Base-by-base conservation (phyloP, 2,329 filamentous ascomycete species). In the Fusarium graminum region DNA sequence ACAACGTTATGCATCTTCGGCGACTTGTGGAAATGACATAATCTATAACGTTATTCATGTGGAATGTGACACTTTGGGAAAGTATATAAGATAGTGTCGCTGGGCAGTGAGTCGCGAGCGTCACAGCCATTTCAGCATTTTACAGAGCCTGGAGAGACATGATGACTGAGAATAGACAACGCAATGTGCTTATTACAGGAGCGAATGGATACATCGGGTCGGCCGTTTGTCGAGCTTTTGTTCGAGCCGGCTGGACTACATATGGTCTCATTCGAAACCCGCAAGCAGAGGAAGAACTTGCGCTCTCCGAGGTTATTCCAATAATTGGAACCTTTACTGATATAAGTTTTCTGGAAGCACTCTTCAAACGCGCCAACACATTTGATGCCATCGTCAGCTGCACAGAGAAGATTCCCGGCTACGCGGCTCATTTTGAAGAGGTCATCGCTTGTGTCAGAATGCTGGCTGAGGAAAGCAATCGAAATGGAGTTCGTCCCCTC, bases 161-260 rank as follows among this genome's bases (percentile, higher is more conserved):
- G 9, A 67, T 67, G 58, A 12, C n/a, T 22, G 25, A 52, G 22
- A 30, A 16, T 4, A 56, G 30, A 30, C 57, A 38, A 25, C 58
- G 47, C 14, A 66, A 63, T 19, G 81, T 79, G n/a, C 73, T 84
- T 8, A 76, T 84, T 25, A 82, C 79, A 4, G 82, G 82, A 10
- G 81, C 82, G 13, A 83, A 82, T 50, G 82, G 82, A 11, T 84
- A 82, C 68, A 80, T 84, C 39, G 82, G 82, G 34, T 76, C 72
- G 22, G 80, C 81, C 1, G 80, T 84, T 0, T 76, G 77, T 50
- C 76, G 77, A 17, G 79, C 81, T 22, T 85, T 84, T 65, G 75
- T 77, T 7, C 76, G 78, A 9, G 79, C 80, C 10, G 82, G 82
- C 3, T 84, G 78, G 77, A 73, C 64, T 11, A 80, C 79, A 0